These are phyloP conservation scores for Ophiostoma angusticollis DNA, from an alignment of 2,329 filamentous ascomycete genomes.

Conservation along the genomic window DNA sequence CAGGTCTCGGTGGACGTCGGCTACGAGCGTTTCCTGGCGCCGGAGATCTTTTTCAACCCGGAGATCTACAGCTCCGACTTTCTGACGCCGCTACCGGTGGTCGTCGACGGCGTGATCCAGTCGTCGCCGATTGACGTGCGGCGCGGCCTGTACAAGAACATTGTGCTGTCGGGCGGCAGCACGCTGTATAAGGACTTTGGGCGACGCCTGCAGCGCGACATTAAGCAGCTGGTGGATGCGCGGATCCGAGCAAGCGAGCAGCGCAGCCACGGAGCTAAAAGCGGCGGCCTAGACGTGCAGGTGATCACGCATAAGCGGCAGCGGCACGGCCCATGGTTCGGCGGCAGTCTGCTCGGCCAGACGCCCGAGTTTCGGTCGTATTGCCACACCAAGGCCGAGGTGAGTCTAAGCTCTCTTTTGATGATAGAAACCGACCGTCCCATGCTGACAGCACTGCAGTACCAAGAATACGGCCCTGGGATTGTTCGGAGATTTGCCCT, in stretches of 20 bases:
- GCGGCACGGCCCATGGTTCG: conserved; percentile 96
- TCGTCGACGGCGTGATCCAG: conserved; percentile 95
- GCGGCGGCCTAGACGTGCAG: conserved; percentile 88
- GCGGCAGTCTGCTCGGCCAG: conserved; percentile 88
- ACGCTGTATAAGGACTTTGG: conserved; percentile 99
- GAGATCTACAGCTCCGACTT: conserved; percentile 99
- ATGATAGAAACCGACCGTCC: too few relatives aligned
- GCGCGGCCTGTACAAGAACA: conserved; percentile 97
- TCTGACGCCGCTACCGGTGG: conserved; percentile 81
- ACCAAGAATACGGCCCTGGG: conserved; percentile 90
- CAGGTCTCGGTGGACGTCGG: conserved; percentile 82
- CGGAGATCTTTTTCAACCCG: conserved; percentile 99
- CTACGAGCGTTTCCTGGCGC: conserved; percentile 94
- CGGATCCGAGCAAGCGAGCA: conserved; percentile 87
- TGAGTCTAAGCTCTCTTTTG: conserved; percentile 21
- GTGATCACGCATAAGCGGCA: conserved; percentile 97
- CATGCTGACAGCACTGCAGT: too few relatives aligned
- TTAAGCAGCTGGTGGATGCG: conserved; percentile 87
- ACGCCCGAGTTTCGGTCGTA: conserved; percentile 98
- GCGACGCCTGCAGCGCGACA: conserved; percentile 87
- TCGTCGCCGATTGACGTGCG: conserved; percentile 95
- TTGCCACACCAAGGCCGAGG: conserved; percentile 83
- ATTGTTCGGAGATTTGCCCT: conserved; percentile 92
- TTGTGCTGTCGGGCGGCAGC: conserved; percentile 91
- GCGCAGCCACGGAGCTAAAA: conserved; percentile 81